Percentiles rank a stretch among this genome's conserved stretches.
Evolutionary conservation across 1,139 yeast genomes (phyloP).

Genomic region (Taiozyma sp.): DNA sequence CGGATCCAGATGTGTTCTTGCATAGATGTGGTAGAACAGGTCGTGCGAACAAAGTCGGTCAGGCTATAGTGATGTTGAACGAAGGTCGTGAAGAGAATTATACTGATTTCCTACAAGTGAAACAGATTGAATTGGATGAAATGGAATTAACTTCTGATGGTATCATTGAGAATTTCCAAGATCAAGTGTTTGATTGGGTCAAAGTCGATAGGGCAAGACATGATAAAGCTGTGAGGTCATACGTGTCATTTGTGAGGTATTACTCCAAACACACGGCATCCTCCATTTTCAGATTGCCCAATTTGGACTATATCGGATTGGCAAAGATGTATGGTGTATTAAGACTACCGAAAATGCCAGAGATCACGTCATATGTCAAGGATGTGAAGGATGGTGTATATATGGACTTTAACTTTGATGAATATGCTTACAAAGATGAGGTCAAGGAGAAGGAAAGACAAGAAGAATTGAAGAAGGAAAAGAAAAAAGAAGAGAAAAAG

Average conservation of each 20-base stretch:
- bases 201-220: slow-evolving; percentile 71
- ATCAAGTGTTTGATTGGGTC: slow-evolving; percentile 48
- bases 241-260: slow-evolving; percentile 77
- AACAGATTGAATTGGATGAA: slow-evolving; percentile 50
- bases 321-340: slow-evolving; percentile 78
- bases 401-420: slow-evolving; percentile 28
- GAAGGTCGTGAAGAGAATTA: slow-evolving; percentile 78
- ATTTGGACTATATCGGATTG: slow-evolving; percentile 64
- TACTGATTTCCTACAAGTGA: slow-evolving; percentile 73
- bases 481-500: slow-evolving; percentile 40
- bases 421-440: slow-evolving; percentile 59
- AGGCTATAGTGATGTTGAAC: slow-evolving; percentile 67
- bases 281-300: slow-evolving; percentile 75
- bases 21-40: slow-evolving; percentile 95
- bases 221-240: slow-evolving; percentile 73
- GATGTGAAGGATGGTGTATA: slow-evolving; percentile 58
- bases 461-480: slow-evolving; percentile 40
- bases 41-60: slow-evolving; percentile 78
- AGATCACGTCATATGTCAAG: slow-evolving; percentile 49
- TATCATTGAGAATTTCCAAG: slow-evolving; percentile 23
- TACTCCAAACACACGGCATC: slow-evolving; percentile 89
- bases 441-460: slow-evolving; percentile 60
- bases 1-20: slow-evolving; percentile 79
- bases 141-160: slow-evolving; percentile 22
- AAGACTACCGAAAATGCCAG: slow-evolving; percentile 94